Evolutionary conservation across 441 rosid genomes (phyloP).

Genomic region (Erodium moschatum): DNA sequence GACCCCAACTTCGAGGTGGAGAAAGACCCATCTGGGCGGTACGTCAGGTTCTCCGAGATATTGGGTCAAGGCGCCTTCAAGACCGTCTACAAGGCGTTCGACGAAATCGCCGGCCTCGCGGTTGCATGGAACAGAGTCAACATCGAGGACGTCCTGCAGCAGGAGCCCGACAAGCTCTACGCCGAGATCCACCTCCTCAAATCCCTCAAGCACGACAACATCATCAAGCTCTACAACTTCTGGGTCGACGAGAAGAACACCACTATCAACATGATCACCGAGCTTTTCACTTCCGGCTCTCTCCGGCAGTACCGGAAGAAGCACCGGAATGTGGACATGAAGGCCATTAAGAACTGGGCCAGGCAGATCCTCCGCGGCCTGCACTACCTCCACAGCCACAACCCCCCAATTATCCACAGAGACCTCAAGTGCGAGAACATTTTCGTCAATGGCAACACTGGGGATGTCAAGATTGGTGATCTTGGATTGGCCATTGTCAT

Average conservation of each 20-base stretch:
- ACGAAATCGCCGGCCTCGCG: background rate
- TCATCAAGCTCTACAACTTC: slow-evolving; percentile 7
- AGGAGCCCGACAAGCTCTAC: slow-evolving; percentile 5
- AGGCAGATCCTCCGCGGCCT: slow-evolving; percentile 6
- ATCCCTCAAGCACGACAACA: slow-evolving; percentile 6
- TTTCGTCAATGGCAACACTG: slow-evolving; percentile 7
- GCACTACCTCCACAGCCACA: slow-evolving; percentile 9
- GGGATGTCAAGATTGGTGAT: slow-evolving; percentile 11
- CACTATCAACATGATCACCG: slow-evolving; percentile 5
- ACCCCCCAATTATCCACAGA: slow-evolving; percentile 7
- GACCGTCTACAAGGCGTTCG: slow-evolving; percentile 10
- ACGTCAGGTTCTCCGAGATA: background rate
- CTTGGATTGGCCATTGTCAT: slow-evolving; percentile 1
- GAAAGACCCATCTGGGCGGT: slow-evolving; percentile 4
- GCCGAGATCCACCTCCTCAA: slow-evolving; percentile 6
- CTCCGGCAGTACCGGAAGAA: background rate
- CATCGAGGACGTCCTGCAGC: background rate
- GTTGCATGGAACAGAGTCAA: slow-evolving; percentile 2
- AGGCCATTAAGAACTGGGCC: slow-evolving; percentile 7
- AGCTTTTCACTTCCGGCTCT: slow-evolving; percentile 2
- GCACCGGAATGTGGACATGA: slow-evolving; percentile 2
- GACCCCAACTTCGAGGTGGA: slow-evolving; percentile 6
- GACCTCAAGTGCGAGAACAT: slow-evolving; percentile 12
- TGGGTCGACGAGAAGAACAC: background rate
- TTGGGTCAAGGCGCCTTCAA: slow-evolving; percentile 4